Evolutionary conservation across 2,329 filamentous ascomycete genomes (phyloP), one percentile per base, ranked within the genome.

Genomic region (Periconia sp.): DNA sequence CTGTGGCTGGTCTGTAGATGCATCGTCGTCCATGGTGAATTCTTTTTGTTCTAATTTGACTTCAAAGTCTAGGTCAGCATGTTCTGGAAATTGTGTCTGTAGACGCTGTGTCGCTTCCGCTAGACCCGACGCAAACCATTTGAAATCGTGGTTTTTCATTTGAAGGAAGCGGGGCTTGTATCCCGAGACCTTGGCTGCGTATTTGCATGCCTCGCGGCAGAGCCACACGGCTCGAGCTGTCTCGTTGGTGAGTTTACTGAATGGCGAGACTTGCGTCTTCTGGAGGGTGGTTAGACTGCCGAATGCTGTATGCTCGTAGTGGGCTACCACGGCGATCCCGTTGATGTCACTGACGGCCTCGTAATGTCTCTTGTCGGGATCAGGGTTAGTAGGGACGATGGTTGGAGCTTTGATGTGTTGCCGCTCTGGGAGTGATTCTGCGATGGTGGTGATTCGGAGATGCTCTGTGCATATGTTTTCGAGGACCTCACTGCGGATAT

Each of bases 281-380:
- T 46, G 45, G 2, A 56, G 51, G 31, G 50, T 56, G 20, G 47
- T 51, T 27, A 56, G 54, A 45, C 50, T 56, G 11, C 54, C 54
- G 11, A 53, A 18, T 47, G 44, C 14, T 33, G 50, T 30, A 49
- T 50, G 33, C 46, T 56, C 54, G 31, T 50, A 56, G 13, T 51
- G 46, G 27, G 50, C 54, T n/a, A 54, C 47, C 30, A 54, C 51
- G 14, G 51, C 50, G 31, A 54, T 41, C 15, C 54, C 51, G 20
- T 56, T 56, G 42, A 56, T 23, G 37, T 56, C 51, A 47, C 54
- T 54, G 15, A 56, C 51, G 19, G 46, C 50, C 41, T 56, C 54
- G 47, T 56, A 51, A 46, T 56, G 44, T 23, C 53, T 19, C 37
- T 40, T 45, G 13, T 20, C 40, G n/a, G 49, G 41, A 41, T 54